Percentiles rank a stretch among this genome's conserved stretches.
These are phyloP conservation scores for Xylariaceae sp. DNA, from an alignment of 2,329 filamentous ascomycete species.

Conservation along the genomic window DNA sequence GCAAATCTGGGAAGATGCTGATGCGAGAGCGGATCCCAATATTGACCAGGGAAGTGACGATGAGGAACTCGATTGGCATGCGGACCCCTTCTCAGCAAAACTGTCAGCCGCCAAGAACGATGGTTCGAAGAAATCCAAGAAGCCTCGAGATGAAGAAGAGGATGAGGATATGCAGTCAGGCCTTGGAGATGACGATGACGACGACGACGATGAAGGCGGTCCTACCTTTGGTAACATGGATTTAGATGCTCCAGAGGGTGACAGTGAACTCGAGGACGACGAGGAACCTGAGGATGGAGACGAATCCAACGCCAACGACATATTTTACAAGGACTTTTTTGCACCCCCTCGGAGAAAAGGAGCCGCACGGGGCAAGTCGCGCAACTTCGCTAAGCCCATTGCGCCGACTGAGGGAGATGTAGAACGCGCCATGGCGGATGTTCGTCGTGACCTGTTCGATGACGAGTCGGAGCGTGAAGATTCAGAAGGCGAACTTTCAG, in stretches of 20 bases:
- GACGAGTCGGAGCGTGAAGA: slow-evolving; percentile 62
- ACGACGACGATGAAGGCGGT: slow-evolving; percentile 63
- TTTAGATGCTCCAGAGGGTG: slow-evolving; percentile 67
- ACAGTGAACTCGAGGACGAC: slow-evolving; percentile 63
- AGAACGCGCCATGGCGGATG: slow-evolving; percentile 76
- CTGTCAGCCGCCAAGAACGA: slow-evolving; percentile 23
- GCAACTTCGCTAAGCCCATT: slow-evolving; percentile 37
- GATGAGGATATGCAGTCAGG: slow-evolving; percentile 37
- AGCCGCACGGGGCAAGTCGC: slow-evolving; percentile 48
- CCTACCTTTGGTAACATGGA: slow-evolving; percentile 80
- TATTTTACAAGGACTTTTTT: slow-evolving; percentile 93
- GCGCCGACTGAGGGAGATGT: slow-evolving; percentile 60
- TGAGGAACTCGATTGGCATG: slow-evolving; percentile 82
- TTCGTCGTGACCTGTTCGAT: slow-evolving; percentile 86
- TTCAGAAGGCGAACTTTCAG: slow-evolving; percentile 59
- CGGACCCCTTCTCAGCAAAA: slow-evolving; percentile 59
- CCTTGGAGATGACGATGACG: slow-evolving; percentile 55
- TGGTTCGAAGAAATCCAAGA: slow-evolving; percentile 33
- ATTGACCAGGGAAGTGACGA: slow-evolving; percentile 74
- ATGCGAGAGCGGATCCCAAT: slow-evolving; percentile 69
- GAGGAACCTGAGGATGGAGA: slow-evolving; percentile 50
- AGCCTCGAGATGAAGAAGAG: slow-evolving; percentile 31
- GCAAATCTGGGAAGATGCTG: slow-evolving; percentile 81
- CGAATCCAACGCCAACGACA: slow-evolving; percentile 70
- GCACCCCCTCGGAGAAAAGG: slow-evolving; percentile 73